A percentile compares a stretch with the other conserved stretches of the same genome.
Conservation (phyloP, 1,139 yeast genomes). For the Hyphopichia burtonii region DNA sequence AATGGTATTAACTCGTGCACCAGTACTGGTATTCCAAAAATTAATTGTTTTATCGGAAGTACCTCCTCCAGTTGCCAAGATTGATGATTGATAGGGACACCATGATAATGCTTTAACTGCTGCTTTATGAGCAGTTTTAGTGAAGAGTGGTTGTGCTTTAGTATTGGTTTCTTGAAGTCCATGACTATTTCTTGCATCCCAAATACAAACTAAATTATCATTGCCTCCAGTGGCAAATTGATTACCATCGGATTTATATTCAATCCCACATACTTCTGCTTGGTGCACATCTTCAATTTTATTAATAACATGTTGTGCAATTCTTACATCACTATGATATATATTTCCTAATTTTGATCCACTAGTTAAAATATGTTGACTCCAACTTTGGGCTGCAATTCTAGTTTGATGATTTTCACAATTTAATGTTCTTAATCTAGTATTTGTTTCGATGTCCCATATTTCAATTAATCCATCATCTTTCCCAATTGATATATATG, state of each 20-base stretch:
- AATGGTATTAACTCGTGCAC: slow-evolving; percentile 80
- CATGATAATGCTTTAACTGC: slow-evolving; percentile 96
- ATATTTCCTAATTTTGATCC: slow-evolving; percentile 86
- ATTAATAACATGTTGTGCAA: slow-evolving; percentile 72
- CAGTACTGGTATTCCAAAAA: slow-evolving; percentile 94
- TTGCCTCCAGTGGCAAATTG: slow-evolving; percentile 94
- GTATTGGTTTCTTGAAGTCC: slow-evolving; percentile 4
- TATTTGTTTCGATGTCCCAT: slow-evolving; percentile 86
- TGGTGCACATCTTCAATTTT: slow-evolving; percentile 54
- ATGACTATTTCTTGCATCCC: slow-evolving; percentile 80
- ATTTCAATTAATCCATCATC: slow-evolving; percentile 85
- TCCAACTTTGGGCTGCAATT: slow-evolving; percentile 86
- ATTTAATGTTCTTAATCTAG: slow-evolving; percentile 75
- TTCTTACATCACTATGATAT: slow-evolving; percentile 89
- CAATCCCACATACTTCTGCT: slow-evolving; percentile 93
- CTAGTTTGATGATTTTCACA: slow-evolving; percentile 63
- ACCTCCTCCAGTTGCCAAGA: slow-evolving; percentile 96
- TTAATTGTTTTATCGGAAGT: slow-evolving; percentile 86
- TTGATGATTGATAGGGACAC: slow-evolving; percentile 84
- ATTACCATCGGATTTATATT: slow-evolving; percentile 80
- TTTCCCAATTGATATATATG: slow-evolving; percentile 80
- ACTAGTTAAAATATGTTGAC: slow-evolving; percentile 72
- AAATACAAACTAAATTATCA: slow-evolving; percentile 87
- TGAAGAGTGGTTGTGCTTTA: slow-evolving; percentile 61
- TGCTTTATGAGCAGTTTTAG: slow-evolving; percentile 81